Conservation (phyloP, 371 early-diverging fungal genomes). For the Mucor sp. region DNA sequence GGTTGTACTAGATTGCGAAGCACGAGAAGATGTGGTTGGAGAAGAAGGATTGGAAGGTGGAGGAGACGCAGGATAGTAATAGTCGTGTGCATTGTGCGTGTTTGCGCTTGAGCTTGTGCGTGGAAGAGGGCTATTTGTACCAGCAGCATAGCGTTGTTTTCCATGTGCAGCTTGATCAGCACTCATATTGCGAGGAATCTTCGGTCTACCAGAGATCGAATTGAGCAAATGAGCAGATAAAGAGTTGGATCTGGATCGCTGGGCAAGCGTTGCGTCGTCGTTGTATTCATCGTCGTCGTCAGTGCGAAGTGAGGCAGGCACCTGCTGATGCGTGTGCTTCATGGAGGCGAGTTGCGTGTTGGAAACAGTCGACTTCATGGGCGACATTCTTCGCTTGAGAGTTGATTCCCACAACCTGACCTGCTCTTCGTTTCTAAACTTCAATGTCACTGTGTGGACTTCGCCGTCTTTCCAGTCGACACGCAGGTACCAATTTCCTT, state of each 20-base stretch:
- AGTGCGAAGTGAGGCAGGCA: slow-evolving; percentile 19
- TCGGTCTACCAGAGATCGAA: slow-evolving; percentile 26
- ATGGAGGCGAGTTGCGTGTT: slow-evolving; percentile 48
- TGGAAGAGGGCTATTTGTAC: slow-evolving; percentile 10
- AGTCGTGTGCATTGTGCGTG: slow-evolving; percentile 4
- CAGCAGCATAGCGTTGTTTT: slow-evolving; percentile 1
- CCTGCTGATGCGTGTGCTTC: slow-evolving; percentile 18
- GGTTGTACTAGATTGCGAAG: slow-evolving; percentile 18
- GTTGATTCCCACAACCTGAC: slow-evolving; percentile 85
- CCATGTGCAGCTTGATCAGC: slow-evolving; percentile 18
- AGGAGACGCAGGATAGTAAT: slow-evolving; percentile 55
- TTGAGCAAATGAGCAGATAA: slow-evolving; percentile 30
- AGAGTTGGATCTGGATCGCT: slow-evolving; percentile 37
- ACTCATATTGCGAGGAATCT: slow-evolving; percentile 32
- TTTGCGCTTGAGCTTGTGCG: slow-evolving; percentile 18
- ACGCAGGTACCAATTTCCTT: slow-evolving; percentile 58
- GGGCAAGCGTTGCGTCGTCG: slow-evolving; percentile 17
- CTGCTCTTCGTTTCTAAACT: slow-evolving; percentile 90
- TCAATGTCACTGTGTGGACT: slow-evolving; percentile 81
- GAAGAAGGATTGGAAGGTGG: slow-evolving; percentile 66
- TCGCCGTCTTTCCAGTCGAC: slow-evolving; percentile 84
- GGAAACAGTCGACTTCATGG: slow-evolving; percentile 35
- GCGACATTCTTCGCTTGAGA: slow-evolving; percentile 36
- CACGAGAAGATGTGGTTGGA: slow-evolving; percentile 52
- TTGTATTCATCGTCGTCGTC: slow-evolving; percentile 46